phyloP scores from a whole-genome alignment of 345 rosid genomes.

The Raphanus sativus region DNA sequence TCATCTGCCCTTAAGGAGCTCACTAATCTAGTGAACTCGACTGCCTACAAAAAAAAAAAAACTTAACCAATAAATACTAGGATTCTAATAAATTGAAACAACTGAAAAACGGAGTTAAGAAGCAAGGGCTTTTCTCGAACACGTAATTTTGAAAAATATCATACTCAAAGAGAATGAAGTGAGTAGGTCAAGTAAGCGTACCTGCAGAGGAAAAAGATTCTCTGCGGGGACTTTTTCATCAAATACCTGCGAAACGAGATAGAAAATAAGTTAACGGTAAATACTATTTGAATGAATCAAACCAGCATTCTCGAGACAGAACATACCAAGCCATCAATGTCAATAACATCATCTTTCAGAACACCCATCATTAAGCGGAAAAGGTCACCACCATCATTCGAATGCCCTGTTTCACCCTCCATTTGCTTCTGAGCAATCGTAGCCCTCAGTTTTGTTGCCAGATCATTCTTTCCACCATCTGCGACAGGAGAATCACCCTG shows the following conservation, averaged over 20 bases:
- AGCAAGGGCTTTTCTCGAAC: slow-evolving; percentile 6
- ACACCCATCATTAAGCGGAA: slow-evolving; percentile 87
- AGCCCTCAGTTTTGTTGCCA: slow-evolving; percentile 87
- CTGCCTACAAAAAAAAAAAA: slow-evolving; percentile 56
- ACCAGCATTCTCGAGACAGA: slow-evolving; percentile 15
- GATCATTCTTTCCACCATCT: slow-evolving; percentile 81
- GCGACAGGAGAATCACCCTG: slow-evolving; percentile 51
- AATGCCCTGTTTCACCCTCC: slow-evolving; percentile 76
- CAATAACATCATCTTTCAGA: slow-evolving; percentile 90
- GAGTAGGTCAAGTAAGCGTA: slow-evolving; percentile 22
- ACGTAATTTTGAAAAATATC: slow-evolving; percentile 2
- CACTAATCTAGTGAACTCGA: slow-evolving; percentile 86
- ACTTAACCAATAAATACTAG: slow-evolving; percentile 20
- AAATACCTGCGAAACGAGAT: slow-evolving; percentile 61
- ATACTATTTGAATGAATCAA: slow-evolving; percentile 10
- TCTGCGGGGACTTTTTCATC: slow-evolving; percentile 86
- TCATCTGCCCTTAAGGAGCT: slow-evolving; percentile 78
- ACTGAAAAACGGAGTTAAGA: slow-evolving; percentile 3
- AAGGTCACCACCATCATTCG: slow-evolving; percentile 85
- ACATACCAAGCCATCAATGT: slow-evolving; percentile 94
- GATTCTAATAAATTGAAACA: slow-evolving; percentile 10
- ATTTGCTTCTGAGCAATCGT: slow-evolving; percentile 92
- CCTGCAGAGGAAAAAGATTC: slow-evolving; percentile 96
- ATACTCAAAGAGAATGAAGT: slow-evolving; percentile 22
- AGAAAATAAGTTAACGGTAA: slow-evolving; percentile 3